These are phyloP conservation scores for Talaromyces marneffei DNA, from an alignment of 2,329 filamentous ascomycete species.

Conservation along the genomic window DNA sequence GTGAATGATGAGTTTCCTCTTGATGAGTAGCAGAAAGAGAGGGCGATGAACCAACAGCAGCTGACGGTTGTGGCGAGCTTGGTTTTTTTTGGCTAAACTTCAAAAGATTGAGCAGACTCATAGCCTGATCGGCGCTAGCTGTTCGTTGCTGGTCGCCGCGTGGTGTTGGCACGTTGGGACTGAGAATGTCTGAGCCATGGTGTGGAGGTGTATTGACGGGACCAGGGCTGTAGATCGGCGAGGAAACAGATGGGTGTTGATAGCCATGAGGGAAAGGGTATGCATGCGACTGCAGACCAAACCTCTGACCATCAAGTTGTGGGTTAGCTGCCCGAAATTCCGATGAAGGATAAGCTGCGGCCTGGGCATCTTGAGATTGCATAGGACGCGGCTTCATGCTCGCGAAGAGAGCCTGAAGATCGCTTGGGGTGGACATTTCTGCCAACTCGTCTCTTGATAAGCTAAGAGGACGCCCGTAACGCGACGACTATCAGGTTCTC, in stretches of 20 bases:
- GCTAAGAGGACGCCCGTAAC: constrained; percentile 25
- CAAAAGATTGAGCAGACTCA: constrained; percentile 58
- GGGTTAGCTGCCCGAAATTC: constrained; percentile 20
- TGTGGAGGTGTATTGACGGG: constrained; percentile 50
- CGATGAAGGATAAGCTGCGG: constrained; percentile 6
- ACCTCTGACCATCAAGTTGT: constrained; percentile 7
- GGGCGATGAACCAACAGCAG: constrained; percentile 22
- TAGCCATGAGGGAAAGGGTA: constrained; percentile 36
- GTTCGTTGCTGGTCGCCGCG: constrained; percentile 33
- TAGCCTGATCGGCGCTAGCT: constrained; percentile 45
- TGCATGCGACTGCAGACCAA: constrained; percentile 20
- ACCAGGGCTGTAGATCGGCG: constrained; percentile 53
- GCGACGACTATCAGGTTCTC: constrained; percentile 9
- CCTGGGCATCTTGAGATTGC: constrained; percentile 22
- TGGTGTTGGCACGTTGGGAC: constrained; percentile 47
- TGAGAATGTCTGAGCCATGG: constrained; percentile 54
- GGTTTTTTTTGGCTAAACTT: constrained; percentile 51
- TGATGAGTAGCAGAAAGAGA: constrained; percentile 24
- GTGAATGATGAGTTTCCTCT: constrained; percentile 26
- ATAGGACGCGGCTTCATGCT: constrained; percentile 40
- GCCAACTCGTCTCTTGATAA: constrained; percentile 28
- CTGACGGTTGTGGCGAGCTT: constrained; percentile 26
- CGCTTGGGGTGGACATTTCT: constrained; percentile 45
- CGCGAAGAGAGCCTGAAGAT: constrained; percentile 44
- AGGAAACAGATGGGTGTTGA: constrained; percentile 53